A percentile compares a stretch with the other conserved stretches of the same genome.
Evolutionary conservation across 2,329 filamentous ascomycete genomes (phyloP).

Genomic region (Hypoxylon sp.): DNA sequence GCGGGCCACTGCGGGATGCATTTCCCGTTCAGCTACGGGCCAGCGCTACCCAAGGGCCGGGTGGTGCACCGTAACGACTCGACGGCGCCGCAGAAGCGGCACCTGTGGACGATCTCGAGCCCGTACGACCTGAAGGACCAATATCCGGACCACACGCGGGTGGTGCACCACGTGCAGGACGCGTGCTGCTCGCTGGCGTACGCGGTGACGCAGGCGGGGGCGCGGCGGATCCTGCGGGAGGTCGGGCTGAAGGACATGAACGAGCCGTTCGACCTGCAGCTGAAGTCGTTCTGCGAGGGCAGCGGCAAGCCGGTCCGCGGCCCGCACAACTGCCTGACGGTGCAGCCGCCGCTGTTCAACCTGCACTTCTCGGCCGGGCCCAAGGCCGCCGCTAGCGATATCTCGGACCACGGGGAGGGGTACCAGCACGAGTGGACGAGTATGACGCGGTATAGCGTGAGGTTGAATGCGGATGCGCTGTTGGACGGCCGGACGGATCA

Average conservation of each 20-base stretch:
- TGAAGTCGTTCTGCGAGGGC: conserved; percentile 64
- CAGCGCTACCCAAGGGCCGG: conserved; percentile 50
- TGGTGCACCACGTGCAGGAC: conserved; percentile 60
- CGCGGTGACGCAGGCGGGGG: conserved; percentile 62
- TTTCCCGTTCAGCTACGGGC: conserved; percentile 48
- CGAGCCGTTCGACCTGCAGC: conserved; percentile 61
- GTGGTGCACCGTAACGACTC: conserved; percentile 55
- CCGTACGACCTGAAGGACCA: conserved; percentile 53
- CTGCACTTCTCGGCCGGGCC: conserved; percentile 61
- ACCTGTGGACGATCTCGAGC: conserved; percentile 47
- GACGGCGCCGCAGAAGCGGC: conserved; percentile 55
- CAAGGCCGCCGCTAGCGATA: conserved; percentile 56
- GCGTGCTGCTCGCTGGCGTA: conserved; percentile 62
- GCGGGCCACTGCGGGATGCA: conserved; percentile 64
- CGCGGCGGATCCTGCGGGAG: conserved; percentile 60
- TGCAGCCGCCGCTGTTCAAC: conserved; percentile 63
- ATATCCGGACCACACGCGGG: conserved; percentile 61
- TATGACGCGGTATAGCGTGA: conserved; percentile 59
- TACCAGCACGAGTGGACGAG: conserved; percentile 54
- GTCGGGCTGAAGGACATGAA: conserved; percentile 60
- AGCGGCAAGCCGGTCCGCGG: conserved; percentile 49
- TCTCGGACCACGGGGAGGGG: conserved; percentile 54
- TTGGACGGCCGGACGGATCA: conserved; percentile 54
- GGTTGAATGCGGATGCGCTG: conserved; percentile 59
- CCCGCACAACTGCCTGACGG: conserved; percentile 59